Base-by-base conservation (phyloP, 2,329 filamentous ascomycete species). In the Ophiostoma fasciatum region DNA sequence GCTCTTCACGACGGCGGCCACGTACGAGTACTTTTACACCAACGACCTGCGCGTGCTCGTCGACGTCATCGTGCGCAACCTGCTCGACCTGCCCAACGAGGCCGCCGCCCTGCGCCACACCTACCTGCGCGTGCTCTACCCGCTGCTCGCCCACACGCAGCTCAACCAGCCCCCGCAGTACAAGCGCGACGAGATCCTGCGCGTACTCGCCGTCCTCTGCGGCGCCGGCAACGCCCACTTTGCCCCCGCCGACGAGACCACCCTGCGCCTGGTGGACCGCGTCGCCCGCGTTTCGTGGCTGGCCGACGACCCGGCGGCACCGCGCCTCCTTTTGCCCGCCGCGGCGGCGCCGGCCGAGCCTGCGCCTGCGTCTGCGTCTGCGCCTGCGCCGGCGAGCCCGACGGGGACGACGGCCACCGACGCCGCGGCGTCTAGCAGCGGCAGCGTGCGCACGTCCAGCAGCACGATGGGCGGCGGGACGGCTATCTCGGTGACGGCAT, bases 21-120 rank as follows among this genome's bases (percentile, higher is more conserved):
- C 90, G 0, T 84, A 90, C 55, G 90, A 98, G 59, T 98, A 96
- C 58, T 98, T 98, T 53, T 98, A 96, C 57, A 94, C 85, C 20
- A 98, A 98, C 53, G 90, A 98, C 51, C 66, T 98, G 21, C 82
- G 84, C 40, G 90, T 98, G 5, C 71, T 98, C 13, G 68, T 96
- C 31, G 90, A 98, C 51, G 90, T 98, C 45, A 85, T 98, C 40
- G 83, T 98, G 42, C 82, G 90, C 29, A 98, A 98, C 50, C 66
- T 98, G n/a, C 75, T 96, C 49, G 90, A 98, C 53, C 66, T 98
- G 8, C 90, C 92, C 0, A 79, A 88, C 49, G 88, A 94, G 52
- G 75, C 72, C 42, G 64, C 67, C 43, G 66, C 74, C 14, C 63
- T 98, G 39, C 74, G 88, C 26, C 90, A 98, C 55, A 98, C 90